Conservation (phyloP, 768 basidiomycete genomes). For the Suillus hirtellus region DNA sequence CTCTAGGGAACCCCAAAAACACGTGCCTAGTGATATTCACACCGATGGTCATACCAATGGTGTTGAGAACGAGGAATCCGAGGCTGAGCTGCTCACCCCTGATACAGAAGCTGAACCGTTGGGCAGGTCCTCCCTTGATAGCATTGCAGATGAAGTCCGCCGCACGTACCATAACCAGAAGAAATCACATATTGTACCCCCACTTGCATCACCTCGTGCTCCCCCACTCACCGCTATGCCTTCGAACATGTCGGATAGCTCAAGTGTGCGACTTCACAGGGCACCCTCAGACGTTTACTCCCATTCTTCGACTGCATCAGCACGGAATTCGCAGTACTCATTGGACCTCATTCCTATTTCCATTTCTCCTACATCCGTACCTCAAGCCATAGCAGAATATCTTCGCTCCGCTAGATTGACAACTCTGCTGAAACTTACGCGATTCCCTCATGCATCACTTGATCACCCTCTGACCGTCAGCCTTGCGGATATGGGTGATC, state of each 20-base stretch:
- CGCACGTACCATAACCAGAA: slow-evolving; percentile 65
- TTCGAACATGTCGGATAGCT: slow-evolving; percentile 57
- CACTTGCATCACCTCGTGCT: slow-evolving; percentile 42
- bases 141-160: slow-evolving; percentile 80
- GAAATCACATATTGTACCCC: slow-evolving; percentile 29
- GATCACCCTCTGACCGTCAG: slow-evolving; percentile 81
- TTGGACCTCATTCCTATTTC: slow-evolving; percentile 31
- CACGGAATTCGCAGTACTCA: slow-evolving; percentile 24
- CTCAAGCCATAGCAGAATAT: slow-evolving; percentile 82
- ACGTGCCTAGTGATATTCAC: slow-evolving; percentile 49
- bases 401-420: slow-evolving; percentile 86
- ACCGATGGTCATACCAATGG: slow-evolving; percentile 48
- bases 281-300: slow-evolving; percentile 54
- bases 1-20: slow-evolving; percentile 45
- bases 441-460: slow-evolving; percentile 76
- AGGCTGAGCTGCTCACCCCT: slow-evolving; percentile 48
- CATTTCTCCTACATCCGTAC: slow-evolving; percentile 53
- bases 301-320: slow-evolving; percentile 40
- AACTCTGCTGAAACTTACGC: slow-evolving; percentile 73
- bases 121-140: slow-evolving; percentile 85
- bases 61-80: slow-evolving; percentile 53
- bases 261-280: slow-evolving; percentile 39
- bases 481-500: slow-evolving; percentile 88
- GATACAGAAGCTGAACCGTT: slow-evolving; percentile 65
- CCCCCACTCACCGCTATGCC: slow-evolving; percentile 29